Base-by-base conservation (phyloP, 371 early-diverging fungal genomes). In the Actinomucor elegans region DNA sequence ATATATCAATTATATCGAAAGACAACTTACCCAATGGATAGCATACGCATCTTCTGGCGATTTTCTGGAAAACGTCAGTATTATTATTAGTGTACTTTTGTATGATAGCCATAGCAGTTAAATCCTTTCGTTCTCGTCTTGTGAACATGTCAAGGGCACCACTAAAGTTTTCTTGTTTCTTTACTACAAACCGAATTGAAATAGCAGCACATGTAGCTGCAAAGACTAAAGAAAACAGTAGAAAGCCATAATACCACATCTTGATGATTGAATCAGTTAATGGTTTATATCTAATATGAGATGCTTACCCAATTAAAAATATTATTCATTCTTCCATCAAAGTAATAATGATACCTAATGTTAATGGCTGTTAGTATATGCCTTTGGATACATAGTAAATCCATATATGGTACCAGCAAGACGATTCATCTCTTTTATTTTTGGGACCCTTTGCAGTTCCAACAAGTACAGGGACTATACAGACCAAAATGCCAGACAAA, bases 161-260 rank as follows among this genome's bases (percentile, higher is more conserved):
- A 3, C 58, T 53, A 55, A 60, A 64, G 17, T 61, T 55, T 10
- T 60, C 52, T 31, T 67, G 56, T 29, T 48, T 49, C n/a, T 53
- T 60, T 1, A 51, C 18, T 17, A 73, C 53, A 26, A 52, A 57
- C 14, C 46, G 7, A 12, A 73, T 57, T 8, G 65, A 53, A 8
- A 73, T 32, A 3, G 36, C 42, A 27, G 67, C 57, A 24, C 65
- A 66, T 1, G 62, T 18, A 5, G 60, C 51, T 1, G 73, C 67
- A 34, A 69, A 42, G 7, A 49, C 42, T 2, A 51, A 24, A 4
- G 66, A 50, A 31, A 69, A 52, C 14, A 69, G 23, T 2, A 73
- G 14, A 55, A 62, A 65, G 10, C 53, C 17, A 45, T 69, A 73
- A 27, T 73, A 73, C 69, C 70, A 73, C 63, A 62, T 40, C 73